Evolutionary conservation across 75 land plant genomes (phyloP).

Genomic region (Isoetes taiwanensis): DNA sequence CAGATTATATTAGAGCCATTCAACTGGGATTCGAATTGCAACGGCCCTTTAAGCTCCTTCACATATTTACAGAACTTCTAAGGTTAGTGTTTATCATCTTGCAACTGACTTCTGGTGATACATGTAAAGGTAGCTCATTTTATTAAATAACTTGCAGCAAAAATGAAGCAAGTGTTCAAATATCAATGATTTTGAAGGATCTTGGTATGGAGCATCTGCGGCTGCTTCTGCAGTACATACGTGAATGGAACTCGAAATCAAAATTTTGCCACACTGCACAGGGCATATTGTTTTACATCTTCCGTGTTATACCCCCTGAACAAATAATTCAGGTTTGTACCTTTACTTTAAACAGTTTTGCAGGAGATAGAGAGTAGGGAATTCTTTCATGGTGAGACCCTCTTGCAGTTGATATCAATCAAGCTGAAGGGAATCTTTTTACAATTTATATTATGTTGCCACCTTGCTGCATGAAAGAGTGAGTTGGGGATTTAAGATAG

Average conservation of each 20-base stretch:
- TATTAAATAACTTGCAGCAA: not conserved
- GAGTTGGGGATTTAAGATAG: too few species aligned
- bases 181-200: slow-evolving; percentile 29
- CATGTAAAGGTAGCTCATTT: not conserved
- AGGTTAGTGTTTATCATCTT: slow-evolving; percentile 27
- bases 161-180: slow-evolving; percentile 18
- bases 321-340: slow-evolving; percentile 56
- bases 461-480: too few species aligned
- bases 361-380: too few species aligned
- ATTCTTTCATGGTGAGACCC: too few species aligned
- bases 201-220: slow-evolving; percentile 61
- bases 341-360: not conserved
- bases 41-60: slow-evolving; percentile 68
- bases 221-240: slow-evolving; percentile 57
- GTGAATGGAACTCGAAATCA: slow-evolving; percentile 96
- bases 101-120: not conserved
- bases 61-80: slow-evolving; percentile 53
- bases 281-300: slow-evolving; percentile 47
- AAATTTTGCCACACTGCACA: slow-evolving; percentile 88
- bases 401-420: too few species aligned
- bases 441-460: too few species aligned
- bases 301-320: slow-evolving; percentile 48
- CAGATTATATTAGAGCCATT: slow-evolving; percentile 72
- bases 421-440: too few species aligned
- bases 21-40: slow-evolving; percentile 79